These are phyloP conservation scores for Arthromyces matolae DNA, from an alignment of 768 basidiomycete species.

Conservation along the genomic window DNA sequence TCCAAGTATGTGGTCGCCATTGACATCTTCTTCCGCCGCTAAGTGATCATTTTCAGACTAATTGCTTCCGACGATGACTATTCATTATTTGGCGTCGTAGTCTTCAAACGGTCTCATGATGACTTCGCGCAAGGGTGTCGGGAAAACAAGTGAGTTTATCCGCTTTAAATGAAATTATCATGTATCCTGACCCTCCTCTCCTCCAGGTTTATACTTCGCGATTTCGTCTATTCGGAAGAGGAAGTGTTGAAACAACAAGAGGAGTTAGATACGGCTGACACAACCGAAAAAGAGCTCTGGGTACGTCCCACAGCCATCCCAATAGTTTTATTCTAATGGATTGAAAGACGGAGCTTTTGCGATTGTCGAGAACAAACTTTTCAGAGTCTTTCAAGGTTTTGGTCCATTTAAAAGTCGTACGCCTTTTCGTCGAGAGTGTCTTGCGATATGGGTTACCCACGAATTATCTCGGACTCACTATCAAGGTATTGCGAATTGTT, in stretches of 20 bases:
- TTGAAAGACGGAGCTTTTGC: slow-evolving; percentile 83
- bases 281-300: slow-evolving; percentile 96
- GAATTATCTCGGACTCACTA: slow-evolving; percentile 74
- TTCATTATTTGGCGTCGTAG: slow-evolving; percentile 75
- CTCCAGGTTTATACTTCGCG: slow-evolving; percentile 85
- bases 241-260: slow-evolving; percentile 75
- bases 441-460: slow-evolving; percentile 94
- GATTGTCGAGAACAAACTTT: slow-evolving; percentile 91
- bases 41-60: slow-evolving; percentile 40
- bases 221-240: slow-evolving; percentile 86
- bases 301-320: slow-evolving; percentile 42
- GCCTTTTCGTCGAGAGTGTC: slow-evolving; percentile 92
- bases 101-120: slow-evolving; percentile 90
- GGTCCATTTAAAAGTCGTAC: slow-evolving; percentile 88
- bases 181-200: slow-evolving; percentile 2
- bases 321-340: slow-evolving; percentile 2
- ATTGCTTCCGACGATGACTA: slow-evolving; percentile 89
- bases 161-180: not conserved
- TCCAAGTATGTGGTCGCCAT: slow-evolving; percentile 65
- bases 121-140: slow-evolving; percentile 92
- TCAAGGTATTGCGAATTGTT: slow-evolving; percentile 66
- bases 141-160: slow-evolving; percentile 76
- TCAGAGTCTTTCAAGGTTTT: slow-evolving; percentile 94
- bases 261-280: slow-evolving; percentile 74
- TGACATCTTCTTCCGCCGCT: not conserved